Evolutionary conservation across 257 asterid species (phyloP), one percentile per base, ranked within the genome.

Genomic region (Agastache rugosa): DNA sequence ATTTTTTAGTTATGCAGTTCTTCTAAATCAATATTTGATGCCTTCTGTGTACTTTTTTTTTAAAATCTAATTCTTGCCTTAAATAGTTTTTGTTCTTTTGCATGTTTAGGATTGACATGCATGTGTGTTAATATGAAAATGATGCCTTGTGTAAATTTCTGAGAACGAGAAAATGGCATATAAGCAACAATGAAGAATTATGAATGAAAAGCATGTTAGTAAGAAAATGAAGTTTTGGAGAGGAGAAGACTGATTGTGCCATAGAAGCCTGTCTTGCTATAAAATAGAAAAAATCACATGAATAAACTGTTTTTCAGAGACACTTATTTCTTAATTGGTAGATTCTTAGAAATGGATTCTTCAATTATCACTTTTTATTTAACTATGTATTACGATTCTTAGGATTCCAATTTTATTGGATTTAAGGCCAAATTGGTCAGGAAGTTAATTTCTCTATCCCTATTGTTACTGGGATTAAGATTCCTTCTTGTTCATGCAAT

Each of bases 101-200:
- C 67, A 51, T 72, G 55, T 50, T 63, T 78, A 42, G 68, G 48
- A 63, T 63, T 75, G 56, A 55, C 51, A 55, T 62, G 15, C 51
- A 23, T 69, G 59, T 53, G 50, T 47, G 15, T 51, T 34, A 25
- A 59, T 19, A 69, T 58, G 48, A 74, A 70, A 47, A 29, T 58
- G n/a, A 61, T 72, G 37, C 53, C 53, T 20, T 59, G 54, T 17
- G 29, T 17, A 51, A 65, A 1, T 60, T 69, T 63, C 45, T 31
- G 70, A 61, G 74, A 67, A 55, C 17, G 54, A 45, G n/a, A 41
- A 68, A 25, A 65, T 27, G 23, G 15, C 37, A 62, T 75, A 3
- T 55, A 10, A 66, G 75, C 58, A 72, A 71, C 63, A 45, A 58
- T 68, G 77, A 66, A 39, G 47, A 60, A 60, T 35, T 61, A 29